These are phyloP conservation scores for Eucalyptus dawsonii DNA, from an alignment of 345 rosid species.

Conservation along the genomic window DNA sequence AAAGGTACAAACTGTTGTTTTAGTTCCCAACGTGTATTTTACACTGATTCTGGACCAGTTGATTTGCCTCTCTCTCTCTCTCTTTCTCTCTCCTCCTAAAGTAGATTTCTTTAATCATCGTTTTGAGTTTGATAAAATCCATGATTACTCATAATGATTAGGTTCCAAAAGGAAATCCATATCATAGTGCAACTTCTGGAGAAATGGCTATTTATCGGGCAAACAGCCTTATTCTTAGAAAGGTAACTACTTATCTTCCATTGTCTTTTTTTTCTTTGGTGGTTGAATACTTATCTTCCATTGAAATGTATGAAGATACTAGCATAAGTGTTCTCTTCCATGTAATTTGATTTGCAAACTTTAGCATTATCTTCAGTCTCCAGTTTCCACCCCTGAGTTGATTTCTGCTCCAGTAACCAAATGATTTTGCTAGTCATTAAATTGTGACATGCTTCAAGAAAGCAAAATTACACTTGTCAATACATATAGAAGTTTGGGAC, in stretches of 20 bases:
- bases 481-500: neutral
- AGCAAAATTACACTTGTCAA: neutral
- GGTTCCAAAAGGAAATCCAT: conserved; percentile 93
- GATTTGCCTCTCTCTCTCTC: neutral
- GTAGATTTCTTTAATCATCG: neutral
- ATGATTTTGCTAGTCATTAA: neutral
- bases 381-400: neutral
- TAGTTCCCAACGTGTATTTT: neutral
- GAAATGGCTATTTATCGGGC: conserved; percentile 86
- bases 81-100: neutral
- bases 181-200: conserved; percentile 94
- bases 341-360: neutral
- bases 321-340: neutral
- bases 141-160: neutral
- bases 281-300: neutral
- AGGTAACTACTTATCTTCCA: conserved; percentile 15
- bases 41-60: neutral
- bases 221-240: conserved; percentile 57
- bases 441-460: neutral
- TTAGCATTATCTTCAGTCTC: neutral
- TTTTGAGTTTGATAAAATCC: neutral
- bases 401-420: neutral
- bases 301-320: neutral
- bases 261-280: neutral
- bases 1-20: conserved; percentile 30